Base-by-base conservation (phyloP, 768 basidiomycete species). In the Boletus rubropictus region DNA sequence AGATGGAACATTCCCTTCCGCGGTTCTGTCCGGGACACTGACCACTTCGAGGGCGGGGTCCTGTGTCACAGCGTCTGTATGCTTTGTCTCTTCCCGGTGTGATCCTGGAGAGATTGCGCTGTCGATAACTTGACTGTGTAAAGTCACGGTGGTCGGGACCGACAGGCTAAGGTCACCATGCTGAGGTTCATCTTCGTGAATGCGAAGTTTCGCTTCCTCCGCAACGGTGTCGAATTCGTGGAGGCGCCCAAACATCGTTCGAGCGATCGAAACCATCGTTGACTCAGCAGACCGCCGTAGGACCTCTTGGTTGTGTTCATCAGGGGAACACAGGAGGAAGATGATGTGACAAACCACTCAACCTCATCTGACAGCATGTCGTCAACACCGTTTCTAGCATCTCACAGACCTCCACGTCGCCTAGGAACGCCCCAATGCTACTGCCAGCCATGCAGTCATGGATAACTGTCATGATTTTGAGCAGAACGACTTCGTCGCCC, bases 311-410 rank as follows among this genome's bases (percentile, higher is more conserved):
- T 25, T 51, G 22, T 44, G 42, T 37, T 49, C 38, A 49, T 58
- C 47, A 66, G 57, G 14, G 14, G 22, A 44, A 28, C n/a, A 42
- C 31, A 6, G 9, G 51, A 38, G 45, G 24, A 46, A 51, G 41
- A 52, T 28, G 35, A 46, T 18, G 29, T 7, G 21, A 73, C 87
- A 52, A 56, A 95, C 93, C 93, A 59, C 89, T 89, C n/a, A 97
- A 73, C 45, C 96, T 77, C 80, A 96, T 94, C 64, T 97, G 89
- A 65, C 95, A 97, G 55, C 93, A 92, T 41, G 95, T 97, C 10
- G 93, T 95, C 55, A 99, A 68, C 5, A 97, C 95, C 1, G 94
- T 95, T 67, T 99, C 96, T 56, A 99, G 72, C 86, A 99, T 93
- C 69, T 97, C 96, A 63, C 96, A 99, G 14, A 98, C 85, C 62